A percentile compares a stretch with the other conserved stretches of the same genome.
Conservation (phyloP, 106 monocot species). For the Agapanthus africanus region DNA sequence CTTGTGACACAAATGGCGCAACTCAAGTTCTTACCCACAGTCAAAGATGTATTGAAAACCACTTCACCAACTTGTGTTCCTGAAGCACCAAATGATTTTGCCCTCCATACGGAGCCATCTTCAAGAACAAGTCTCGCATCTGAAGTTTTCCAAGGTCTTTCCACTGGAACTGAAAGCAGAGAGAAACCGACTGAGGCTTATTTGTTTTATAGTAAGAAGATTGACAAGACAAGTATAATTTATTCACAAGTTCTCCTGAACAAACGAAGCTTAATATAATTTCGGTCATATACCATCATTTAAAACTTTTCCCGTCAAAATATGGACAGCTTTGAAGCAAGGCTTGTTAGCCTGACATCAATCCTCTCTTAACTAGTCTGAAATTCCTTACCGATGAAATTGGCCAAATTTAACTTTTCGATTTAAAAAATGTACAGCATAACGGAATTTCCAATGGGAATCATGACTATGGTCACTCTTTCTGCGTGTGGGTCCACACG, state of each 20-base stretch:
- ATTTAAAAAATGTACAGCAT: too few species aligned
- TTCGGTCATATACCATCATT: too few species aligned
- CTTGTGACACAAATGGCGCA: neutral
- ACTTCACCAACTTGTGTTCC: constrained; percentile 99
- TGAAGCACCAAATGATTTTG: constrained; percentile 89
- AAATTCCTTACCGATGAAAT: too few species aligned
- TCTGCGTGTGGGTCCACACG: too few species aligned
- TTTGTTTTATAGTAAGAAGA: neutral
- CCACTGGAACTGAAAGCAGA: constrained; percentile 12
- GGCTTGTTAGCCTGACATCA: too few species aligned
- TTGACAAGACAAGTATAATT: neutral
- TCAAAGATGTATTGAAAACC: constrained; percentile 94
- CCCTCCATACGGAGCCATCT: constrained; percentile 97
- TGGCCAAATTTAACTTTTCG: too few species aligned
- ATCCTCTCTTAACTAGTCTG: too few species aligned
- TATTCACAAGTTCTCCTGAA: neutral
- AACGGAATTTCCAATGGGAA: too few species aligned
- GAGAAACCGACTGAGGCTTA: constrained; percentile 4
- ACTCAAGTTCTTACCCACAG: constrained; percentile 51
- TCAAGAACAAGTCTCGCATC: constrained; percentile 98
- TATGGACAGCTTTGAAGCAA: too few species aligned
- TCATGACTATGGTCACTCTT: too few species aligned
- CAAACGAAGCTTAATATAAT: neutral
- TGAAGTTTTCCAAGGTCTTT: constrained; percentile 72
- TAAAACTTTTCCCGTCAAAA: too few species aligned